Evolutionary conservation across 2,329 filamentous ascomycete species (phyloP), one percentile per base, ranked within the genome.

Genomic region (Cladorrhinum sp.): DNA sequence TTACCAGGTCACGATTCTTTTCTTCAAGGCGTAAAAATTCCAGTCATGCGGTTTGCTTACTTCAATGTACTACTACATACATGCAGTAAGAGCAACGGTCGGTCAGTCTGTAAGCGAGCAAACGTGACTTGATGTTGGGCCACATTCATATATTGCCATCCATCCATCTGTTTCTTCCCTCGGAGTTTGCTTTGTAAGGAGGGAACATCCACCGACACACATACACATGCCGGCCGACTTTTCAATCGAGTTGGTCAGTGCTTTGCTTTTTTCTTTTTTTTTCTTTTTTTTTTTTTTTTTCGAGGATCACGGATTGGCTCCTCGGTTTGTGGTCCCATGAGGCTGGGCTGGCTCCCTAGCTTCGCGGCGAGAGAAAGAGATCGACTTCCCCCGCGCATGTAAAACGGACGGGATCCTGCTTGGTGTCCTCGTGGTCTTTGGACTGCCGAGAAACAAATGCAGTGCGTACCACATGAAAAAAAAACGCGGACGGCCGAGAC

Each of bases 71-170:
- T n/a, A n/a, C n/a, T n/a, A n/a, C n/a, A n/a, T n/a, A n/a, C n/a
- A n/a, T 14, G 36, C 36, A 42, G 36, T 42, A 42, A 5, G 10
- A 5, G 6, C 36, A 42, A 42, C 36, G 36, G 36, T n/a, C 36
- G n/a, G n/a, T n/a, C n/a, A 42, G 5, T 36, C 33, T 24, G 18
- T 60, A 55, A 57, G 48, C 55, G 60, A 58, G 55, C 46, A 56
- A 56, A 42, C 53, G 60, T 60, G 60, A 62, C 58, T 64, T 48
- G 55, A 58, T 46, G 63, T 63, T 62, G 61, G 58, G 36, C 30
- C 54, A 59, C 48, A 63, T 63, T 63, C 57, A 66, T 64, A 66
- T 59, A 66, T 66, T 65, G 56, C 58, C 55, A 64, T 60, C 59
- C 62, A 63, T 55, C n/a, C n/a, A n/a, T n/a, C n/a, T n/a, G n/a